phyloP scores from a whole-genome alignment of 352 stramenopile species.

The Phytophthora syringae region DNA sequence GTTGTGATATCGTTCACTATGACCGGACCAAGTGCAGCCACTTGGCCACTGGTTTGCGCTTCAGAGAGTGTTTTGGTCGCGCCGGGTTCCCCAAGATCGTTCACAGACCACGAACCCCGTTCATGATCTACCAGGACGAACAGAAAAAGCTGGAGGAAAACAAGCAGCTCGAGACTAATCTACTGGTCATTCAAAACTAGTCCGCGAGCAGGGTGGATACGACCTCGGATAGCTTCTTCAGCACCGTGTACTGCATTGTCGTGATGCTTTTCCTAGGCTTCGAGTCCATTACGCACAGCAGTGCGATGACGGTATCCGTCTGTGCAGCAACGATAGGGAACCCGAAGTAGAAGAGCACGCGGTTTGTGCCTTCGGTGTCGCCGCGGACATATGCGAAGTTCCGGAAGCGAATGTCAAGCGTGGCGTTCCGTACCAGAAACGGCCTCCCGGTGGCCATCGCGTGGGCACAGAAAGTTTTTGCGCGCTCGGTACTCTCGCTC shows the following conservation, averaged over 20 bases:
- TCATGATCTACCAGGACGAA: slow-evolving; percentile 39
- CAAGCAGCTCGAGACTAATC: slow-evolving; percentile 16
- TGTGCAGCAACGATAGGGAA: slow-evolving; percentile 44
- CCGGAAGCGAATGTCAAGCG: slow-evolving; percentile 61
- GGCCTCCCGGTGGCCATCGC: slow-evolving; percentile 34
- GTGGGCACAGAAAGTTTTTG: slow-evolving; percentile 50
- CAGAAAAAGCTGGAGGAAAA: slow-evolving; percentile 17
- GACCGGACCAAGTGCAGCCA: slow-evolving; percentile 33
- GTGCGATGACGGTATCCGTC: slow-evolving; percentile 36
- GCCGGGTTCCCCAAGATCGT: slow-evolving; percentile 42
- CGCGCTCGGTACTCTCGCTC: slow-evolving; percentile 27
- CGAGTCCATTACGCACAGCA: slow-evolving; percentile 53
- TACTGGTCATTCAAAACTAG: slow-evolving; percentile 26
- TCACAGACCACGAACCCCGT: slow-evolving; percentile 20
- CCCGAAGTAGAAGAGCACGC: slow-evolving; percentile 48
- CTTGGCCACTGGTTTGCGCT: slow-evolving; percentile 45
- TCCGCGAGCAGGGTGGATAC: slow-evolving; percentile 13
- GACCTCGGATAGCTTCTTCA: slow-evolving; percentile 51
- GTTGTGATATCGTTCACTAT: slow-evolving; percentile 55
- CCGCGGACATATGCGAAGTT: slow-evolving; percentile 46
- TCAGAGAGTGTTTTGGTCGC: slow-evolving; percentile 40
- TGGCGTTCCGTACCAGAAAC: slow-evolving; percentile 55
- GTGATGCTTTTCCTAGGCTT: slow-evolving; percentile 56
- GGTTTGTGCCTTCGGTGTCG: slow-evolving; percentile 25
- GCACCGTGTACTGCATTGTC: slow-evolving; percentile 66